These are phyloP conservation scores for Calonectria fujianensis DNA, from an alignment of 2,329 filamentous ascomycete genomes.

Conservation along the genomic window DNA sequence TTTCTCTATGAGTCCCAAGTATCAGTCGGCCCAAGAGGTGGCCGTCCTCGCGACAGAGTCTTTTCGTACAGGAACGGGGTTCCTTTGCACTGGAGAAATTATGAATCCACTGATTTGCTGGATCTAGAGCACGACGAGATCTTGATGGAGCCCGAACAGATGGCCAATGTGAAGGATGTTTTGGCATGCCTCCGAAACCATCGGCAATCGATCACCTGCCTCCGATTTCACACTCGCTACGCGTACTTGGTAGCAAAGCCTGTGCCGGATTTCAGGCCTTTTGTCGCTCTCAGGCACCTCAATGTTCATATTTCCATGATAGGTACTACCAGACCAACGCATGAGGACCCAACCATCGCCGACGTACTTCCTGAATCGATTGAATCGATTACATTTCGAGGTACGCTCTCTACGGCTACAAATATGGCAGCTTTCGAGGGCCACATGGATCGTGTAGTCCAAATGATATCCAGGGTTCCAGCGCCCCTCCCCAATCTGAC, in stretches of 20 bases:
- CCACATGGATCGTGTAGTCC: not conserved
- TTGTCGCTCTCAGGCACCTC: not conserved
- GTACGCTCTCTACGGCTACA: not conserved
- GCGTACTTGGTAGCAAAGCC: not conserved
- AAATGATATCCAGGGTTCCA: not conserved
- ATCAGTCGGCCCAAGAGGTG: not conserved
- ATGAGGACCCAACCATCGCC: not conserved
- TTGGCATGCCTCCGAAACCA: not conserved
- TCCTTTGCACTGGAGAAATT: not conserved
- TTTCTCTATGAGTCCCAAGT: not conserved
- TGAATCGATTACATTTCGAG: not conserved
- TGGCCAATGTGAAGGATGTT: not conserved
- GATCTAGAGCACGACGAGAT: not conserved
- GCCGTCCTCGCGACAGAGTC: not conserved
- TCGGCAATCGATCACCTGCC: not conserved
- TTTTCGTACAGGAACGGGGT: not conserved
- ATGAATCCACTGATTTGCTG: conserved; percentile 7
- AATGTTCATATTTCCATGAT: not conserved
- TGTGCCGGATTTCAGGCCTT: not conserved
- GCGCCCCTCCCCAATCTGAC: not conserved
- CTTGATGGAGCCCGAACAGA: not conserved
- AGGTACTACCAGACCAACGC: not conserved
- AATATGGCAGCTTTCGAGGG: not conserved
- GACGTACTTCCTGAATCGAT: conserved; percentile 13
- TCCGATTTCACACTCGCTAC: not conserved